These are phyloP conservation scores for Peniophora sp. DNA, from an alignment of 1,284 basidiomycete species.

Conservation along the genomic window DNA sequence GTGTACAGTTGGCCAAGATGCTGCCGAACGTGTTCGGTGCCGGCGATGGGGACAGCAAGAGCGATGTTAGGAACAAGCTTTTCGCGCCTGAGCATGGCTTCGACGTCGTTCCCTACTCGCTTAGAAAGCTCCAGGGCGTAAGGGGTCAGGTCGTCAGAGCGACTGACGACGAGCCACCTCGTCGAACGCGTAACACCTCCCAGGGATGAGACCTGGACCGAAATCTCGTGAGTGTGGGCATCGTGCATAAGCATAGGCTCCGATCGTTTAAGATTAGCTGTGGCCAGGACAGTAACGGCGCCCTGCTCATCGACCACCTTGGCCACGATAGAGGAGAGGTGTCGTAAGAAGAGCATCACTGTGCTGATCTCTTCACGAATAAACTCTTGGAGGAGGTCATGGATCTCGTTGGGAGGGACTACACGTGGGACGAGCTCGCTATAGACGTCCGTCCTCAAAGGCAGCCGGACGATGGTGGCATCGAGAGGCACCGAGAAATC, in stretches of 20 bases:
- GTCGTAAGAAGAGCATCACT: slow-evolving; percentile 35
- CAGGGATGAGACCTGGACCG: slow-evolving; percentile 2
- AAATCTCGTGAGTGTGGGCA: neutral
- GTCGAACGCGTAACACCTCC: neutral
- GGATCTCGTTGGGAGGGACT: slow-evolving; percentile 24
- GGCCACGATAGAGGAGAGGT: slow-evolving; percentile 30
- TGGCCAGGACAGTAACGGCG: slow-evolving; percentile 10
- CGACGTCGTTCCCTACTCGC: slow-evolving; percentile 18
- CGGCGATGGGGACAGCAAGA: slow-evolving; percentile 24
- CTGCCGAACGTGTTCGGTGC: neutral
- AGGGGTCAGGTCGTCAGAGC: slow-evolving; percentile 15
- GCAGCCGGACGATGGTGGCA: slow-evolving; percentile 38
- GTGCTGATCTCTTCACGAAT: slow-evolving; percentile 32
- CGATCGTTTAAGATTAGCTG: slow-evolving; percentile 4
- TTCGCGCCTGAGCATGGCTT: slow-evolving; percentile 21
- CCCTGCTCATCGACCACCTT: slow-evolving; percentile 25
- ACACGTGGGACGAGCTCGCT: slow-evolving; percentile 28
- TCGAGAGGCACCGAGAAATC: slow-evolving; percentile 14
- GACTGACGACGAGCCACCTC: slow-evolving; percentile 21
- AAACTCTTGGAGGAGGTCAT: slow-evolving; percentile 30
- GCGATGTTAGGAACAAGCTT: slow-evolving; percentile 31
- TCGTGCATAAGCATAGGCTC: neutral
- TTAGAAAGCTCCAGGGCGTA: slow-evolving; percentile 16
- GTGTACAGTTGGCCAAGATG: slow-evolving; percentile 35
- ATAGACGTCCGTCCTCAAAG: slow-evolving; percentile 25